Percentiles rank a stretch among this genome's conserved stretches.
Evolutionary conservation across 371 early-diverging fungal species (phyloP).

Genomic region (Gilbertella persicaria): DNA sequence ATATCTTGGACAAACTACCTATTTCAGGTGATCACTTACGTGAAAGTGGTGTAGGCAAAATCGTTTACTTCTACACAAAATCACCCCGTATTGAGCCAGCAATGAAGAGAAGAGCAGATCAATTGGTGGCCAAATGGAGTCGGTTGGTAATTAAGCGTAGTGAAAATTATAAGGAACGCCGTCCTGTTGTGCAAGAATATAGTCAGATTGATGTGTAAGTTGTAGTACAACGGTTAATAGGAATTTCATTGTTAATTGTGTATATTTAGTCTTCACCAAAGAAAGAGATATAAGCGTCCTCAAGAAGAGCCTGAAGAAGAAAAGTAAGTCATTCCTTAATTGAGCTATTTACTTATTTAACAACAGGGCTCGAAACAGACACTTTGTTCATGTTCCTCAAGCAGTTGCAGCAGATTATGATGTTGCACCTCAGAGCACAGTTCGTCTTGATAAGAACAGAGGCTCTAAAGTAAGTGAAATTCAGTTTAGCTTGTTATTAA

Average conservation of each 20-base stretch:
- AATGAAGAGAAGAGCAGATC: constrained; percentile 78
- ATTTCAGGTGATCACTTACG: constrained; percentile 88
- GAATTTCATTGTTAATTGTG: too few species aligned
- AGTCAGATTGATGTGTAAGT: constrained; percentile 45
- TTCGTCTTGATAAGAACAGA: constrained; percentile 33
- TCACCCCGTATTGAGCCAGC: constrained; percentile 79
- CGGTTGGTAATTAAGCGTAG: constrained; percentile 83
- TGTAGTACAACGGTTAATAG: neutral
- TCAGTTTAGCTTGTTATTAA: neutral
- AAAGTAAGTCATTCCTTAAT: constrained; percentile 14
- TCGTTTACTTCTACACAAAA: constrained; percentile 93
- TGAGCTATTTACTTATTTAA: neutral
- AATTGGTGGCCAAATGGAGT: constrained; percentile 87
- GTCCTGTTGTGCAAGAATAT: constrained; percentile 37
- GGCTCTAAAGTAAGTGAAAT: constrained; percentile 20
- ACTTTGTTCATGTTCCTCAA: constrained; percentile 46
- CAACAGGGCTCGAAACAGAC: constrained; percentile 13
- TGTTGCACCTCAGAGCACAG: constrained; percentile 49
- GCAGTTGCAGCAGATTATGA: constrained; percentile 55
- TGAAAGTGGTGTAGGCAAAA: constrained; percentile 89
- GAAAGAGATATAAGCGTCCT: constrained; percentile 31
- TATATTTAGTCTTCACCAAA: constrained; percentile 24
- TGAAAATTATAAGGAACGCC: constrained; percentile 74
- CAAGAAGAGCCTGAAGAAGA: constrained; percentile 33
- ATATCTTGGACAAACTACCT: constrained; percentile 73